Percentiles rank a stretch among this genome's conserved stretches.
These are phyloP conservation scores for Xylaria multiplex DNA, from an alignment of 2,329 filamentous ascomycete species.

Conservation along the genomic window DNA sequence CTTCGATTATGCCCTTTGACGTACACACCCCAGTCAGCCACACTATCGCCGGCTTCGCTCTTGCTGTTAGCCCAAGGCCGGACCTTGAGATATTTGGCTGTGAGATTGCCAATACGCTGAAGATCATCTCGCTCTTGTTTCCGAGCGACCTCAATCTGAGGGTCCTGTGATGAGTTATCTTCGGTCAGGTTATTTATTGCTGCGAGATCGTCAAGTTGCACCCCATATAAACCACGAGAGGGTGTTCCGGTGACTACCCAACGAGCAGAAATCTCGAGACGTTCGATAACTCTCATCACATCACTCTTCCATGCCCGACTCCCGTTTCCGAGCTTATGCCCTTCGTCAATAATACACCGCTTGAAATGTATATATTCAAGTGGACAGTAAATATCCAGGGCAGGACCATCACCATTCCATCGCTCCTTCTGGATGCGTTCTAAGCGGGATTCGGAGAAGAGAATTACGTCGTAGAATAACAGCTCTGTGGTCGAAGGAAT, in stretches of 20 bases:
- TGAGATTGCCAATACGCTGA: constrained; percentile 71
- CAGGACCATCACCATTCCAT: constrained; percentile 47
- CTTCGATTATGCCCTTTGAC: constrained; percentile 69
- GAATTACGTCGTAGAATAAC: constrained; percentile 75
- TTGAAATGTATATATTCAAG: constrained; percentile 82
- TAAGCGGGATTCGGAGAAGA: constrained; percentile 80
- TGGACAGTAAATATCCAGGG: constrained; percentile 60
- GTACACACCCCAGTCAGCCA: constrained; percentile 77
- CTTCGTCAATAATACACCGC: constrained; percentile 90
- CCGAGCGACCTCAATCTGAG: constrained; percentile 45
- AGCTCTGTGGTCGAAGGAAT: constrained; percentile 70
- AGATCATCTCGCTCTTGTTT: constrained; percentile 69
- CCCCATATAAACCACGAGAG: constrained; percentile 81
- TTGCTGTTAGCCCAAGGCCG: constrained; percentile 79
- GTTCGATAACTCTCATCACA: constrained; percentile 62
- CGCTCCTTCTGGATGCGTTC: constrained; percentile 68
- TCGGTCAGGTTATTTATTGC: constrained; percentile 8
- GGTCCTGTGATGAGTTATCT: constrained; percentile 42
- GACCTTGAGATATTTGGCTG: constrained; percentile 77
- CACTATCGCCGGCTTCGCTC: constrained; percentile 62
- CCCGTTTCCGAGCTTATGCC: constrained; percentile 81
- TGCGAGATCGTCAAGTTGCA: constrained; percentile 57
- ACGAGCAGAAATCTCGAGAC: constrained; percentile 72
- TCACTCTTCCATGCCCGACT: constrained; percentile 64
- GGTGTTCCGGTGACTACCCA: constrained; percentile 95